Evolutionary conservation across 441 rosid genomes (phyloP).

Genomic region (Geranium incanum): DNA sequence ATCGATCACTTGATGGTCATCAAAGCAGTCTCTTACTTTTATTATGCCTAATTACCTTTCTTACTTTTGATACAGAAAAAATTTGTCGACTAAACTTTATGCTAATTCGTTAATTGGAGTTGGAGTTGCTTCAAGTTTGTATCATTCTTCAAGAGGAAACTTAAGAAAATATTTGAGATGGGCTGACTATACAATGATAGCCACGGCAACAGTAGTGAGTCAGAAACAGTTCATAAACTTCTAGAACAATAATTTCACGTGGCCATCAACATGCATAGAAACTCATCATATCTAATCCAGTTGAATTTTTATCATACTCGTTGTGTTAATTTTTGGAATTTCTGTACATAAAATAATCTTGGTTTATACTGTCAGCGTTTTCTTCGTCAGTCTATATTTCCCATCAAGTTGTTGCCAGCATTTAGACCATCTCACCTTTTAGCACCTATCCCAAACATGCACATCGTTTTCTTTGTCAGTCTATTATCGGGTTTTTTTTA

Average conservation of each 20-base stretch:
- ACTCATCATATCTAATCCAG: neutral
- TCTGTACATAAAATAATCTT: neutral
- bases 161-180: constrained; percentile 71
- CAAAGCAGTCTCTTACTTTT: neutral
- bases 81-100: constrained; percentile 57
- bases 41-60: constrained; percentile 11
- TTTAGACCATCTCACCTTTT: too few species aligned
- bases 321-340: neutral
- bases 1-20: constrained; percentile 14
- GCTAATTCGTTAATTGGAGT: constrained; percentile 95
- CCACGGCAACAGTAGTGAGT: constrained; percentile 73
- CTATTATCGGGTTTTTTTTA: too few species aligned
- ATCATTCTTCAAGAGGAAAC: constrained; percentile 80
- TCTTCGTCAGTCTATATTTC: neutral
- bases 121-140: constrained; percentile 76
- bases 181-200: constrained; percentile 89
- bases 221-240: constrained; percentile 8
- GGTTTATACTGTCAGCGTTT: neutral
- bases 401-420: neutral
- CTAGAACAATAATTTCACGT: constrained; percentile 1
- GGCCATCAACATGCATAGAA: neutral
- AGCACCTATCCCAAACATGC: too few species aligned
- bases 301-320: neutral
- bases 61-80: constrained; percentile 45
- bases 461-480: too few species aligned